Evolutionary conservation across 75 land plant species (phyloP), one percentile per base, ranked within the genome.

Genomic region (Sequoiadendron giganteum): DNA sequence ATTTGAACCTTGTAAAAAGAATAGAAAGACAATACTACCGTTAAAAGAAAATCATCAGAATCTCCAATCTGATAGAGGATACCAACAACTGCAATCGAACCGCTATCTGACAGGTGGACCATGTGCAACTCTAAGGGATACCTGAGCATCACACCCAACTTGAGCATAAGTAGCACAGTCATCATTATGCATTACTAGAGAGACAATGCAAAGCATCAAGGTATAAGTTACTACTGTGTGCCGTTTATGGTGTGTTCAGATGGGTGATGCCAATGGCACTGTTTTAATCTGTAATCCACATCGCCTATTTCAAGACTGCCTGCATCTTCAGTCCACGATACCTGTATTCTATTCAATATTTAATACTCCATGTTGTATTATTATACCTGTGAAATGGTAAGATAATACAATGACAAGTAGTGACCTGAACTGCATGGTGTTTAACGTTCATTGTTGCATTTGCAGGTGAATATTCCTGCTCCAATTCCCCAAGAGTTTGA

Each of bases 251-350:
- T 89, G 87, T 95, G 95, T 87, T 95, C 96, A 10, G 96, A 92
- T 38, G 95, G 96, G 10, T 91, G 87, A 83, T 95, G 96, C 91
- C 95, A 95, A 84, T 95, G 96, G 76, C 86, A 85, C 73, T 95
- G 95, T 19, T 40, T 3, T 39, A 95, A 90, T 16, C 40, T 43
- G 70, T 89, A 90, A 21, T 87, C 75, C 21, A 87, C 89, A 25
- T 91, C 92, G 28, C 90, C 78, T 32, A 95, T 78, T 25, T 47
- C n/a, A 43, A 93, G 6, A 21, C 39, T 32, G 65, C 93, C 93
- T 28, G 88, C 93, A 38, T 55, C 88, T 3, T 56, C 82, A 1
- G 54, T 54, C 90, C 91, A 90, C 16, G 43, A 56, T 58, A 91
- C 18, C 92, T 91, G 88, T 39, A 89, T 88, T 65, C 30, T 1